A percentile compares a stretch with the other conserved stretches of the same genome.
These are phyloP conservation scores for Nothopassalora personata DNA, from an alignment of 2,329 filamentous ascomycete genomes.

Conservation along the genomic window DNA sequence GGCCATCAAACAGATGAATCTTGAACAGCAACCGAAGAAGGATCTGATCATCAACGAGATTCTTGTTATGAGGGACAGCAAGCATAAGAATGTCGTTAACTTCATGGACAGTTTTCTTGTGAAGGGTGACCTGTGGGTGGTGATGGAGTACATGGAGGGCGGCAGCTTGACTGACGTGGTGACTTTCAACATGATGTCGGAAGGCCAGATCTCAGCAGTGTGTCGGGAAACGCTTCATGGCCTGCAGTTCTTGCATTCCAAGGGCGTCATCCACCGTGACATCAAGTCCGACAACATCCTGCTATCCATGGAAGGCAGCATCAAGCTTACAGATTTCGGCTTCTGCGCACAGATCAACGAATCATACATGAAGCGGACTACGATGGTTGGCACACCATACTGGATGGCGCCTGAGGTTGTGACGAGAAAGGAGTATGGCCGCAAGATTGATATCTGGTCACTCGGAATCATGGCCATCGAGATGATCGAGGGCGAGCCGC, in stretches of 20 bases:
- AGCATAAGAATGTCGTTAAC: slow-evolving; percentile 97
- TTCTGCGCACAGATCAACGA: slow-evolving; percentile 99
- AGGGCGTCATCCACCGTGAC: slow-evolving; percentile 95
- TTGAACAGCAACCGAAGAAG: slow-evolving; percentile 98
- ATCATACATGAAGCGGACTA: slow-evolving; percentile 92
- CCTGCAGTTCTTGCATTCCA: slow-evolving; percentile 90
- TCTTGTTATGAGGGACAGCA: slow-evolving; percentile 97
- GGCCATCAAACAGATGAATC: slow-evolving; percentile 99
- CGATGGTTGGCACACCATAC: slow-evolving; percentile 98
- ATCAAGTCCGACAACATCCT: slow-evolving; percentile 99
- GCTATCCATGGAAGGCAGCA: slow-evolving; percentile 86
- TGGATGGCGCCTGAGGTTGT: slow-evolving; percentile 99
- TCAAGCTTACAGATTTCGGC: slow-evolving; percentile 97
- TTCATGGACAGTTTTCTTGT: slow-evolving; percentile 97
- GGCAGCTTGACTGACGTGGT: slow-evolving; percentile 97
- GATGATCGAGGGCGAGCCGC: slow-evolving; percentile 98
- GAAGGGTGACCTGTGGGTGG: slow-evolving; percentile 88
- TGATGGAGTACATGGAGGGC: slow-evolving; percentile 99
- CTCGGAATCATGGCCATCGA: slow-evolving; percentile 99
- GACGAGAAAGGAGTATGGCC: slow-evolving; percentile 92
- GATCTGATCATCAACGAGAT: slow-evolving; percentile 99
- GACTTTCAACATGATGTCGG: slow-evolving; percentile 98
- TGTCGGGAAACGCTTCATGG: slow-evolving; percentile 90
- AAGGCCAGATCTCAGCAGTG: slow-evolving; percentile 93
- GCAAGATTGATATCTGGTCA: slow-evolving; percentile 98